Base-by-base conservation (phyloP, 805 yeast species). In the Monosporozyma solicola region DNA sequence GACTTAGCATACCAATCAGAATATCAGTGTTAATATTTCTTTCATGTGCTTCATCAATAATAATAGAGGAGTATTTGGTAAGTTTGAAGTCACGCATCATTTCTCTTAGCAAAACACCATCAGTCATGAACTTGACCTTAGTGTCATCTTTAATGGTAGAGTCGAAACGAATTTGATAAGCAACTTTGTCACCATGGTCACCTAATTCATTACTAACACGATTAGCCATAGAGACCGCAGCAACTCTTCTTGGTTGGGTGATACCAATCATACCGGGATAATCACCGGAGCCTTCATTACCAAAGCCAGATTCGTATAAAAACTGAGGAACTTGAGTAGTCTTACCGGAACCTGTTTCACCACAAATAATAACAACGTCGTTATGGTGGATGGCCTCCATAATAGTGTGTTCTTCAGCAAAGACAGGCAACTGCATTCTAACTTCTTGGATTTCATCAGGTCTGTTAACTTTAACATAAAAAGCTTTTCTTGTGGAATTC, bases 251-350 rank as follows among this genome's bases (percentile, higher is more conserved):
- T 2, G 96, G 96, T 70, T 94, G 99, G 0, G 99, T 94, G 25
- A 94, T 77, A 53, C 97, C 99, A 61, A 94, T 88, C 91, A 92
- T 85, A 1, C 98, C 98, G 0, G 96, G 92, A 11, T 82, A 80
- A 7, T 80, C 81, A 6, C 81, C 72, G 5, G 72, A 71, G 7
- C 77, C 75, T 6, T 66, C 59, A 46, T 71, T 67, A 5, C 97
- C 97, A 64, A 85, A 92, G 1, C 98, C 98, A 0, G 96, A 81
- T 69, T 94, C 99, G 64, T 83, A 89, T 47, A 94, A 70, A 63
- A 94, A 94, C 66, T 94, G 99, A 0, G 99, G 99, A 5, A 94
- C 91, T 70, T 94, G 99, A 0, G 99, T 94, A 1, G 99, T 94
- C 68, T 94, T 94, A 70, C 99, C 99, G 2, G 97, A 90, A 61